Base-by-base conservation (phyloP, 768 basidiomycete species). In the Amanita jacksonii region DNA sequence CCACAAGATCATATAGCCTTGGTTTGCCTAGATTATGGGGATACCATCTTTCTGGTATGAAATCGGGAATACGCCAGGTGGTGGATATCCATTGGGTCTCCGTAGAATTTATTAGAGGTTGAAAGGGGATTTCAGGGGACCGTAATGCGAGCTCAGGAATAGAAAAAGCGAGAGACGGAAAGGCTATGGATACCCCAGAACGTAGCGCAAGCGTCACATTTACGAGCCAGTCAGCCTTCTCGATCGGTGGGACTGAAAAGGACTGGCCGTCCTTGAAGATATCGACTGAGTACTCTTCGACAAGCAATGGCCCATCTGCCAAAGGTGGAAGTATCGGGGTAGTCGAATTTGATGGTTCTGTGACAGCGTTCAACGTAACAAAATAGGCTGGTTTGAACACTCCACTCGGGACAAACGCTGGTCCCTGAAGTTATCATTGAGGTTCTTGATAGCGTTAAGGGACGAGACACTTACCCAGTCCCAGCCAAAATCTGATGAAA, bases 401-500 rank as follows among this genome's bases (percentile, higher is more conserved):
- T 1, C 76, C 76, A 36, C 63, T 64, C 0, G 77, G 76, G 1
- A 76, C 66, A 49, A 77, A 78, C 0, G 74, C 77, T 30, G 74
- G 76, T 13, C 70, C 74, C 75, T 75, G 33, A n/a, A 16, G 22
- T 4, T 19, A 24, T 31, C 36, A n/a, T 30, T 20, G 35, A 41
- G 5, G 31, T 35, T 25, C 16, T 8, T 40, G 10, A 16, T 20
- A 18, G 22, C 39, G 3, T 8, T 9, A 28, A 28, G 12, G 27
- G 16, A 24, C 31, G 7, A 18, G 19, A 16, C 3, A 44, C 56
- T 19, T 46, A 76, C 72, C 76, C 74, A 78, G 56, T 79, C 76
- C 75, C 76, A 79, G 1, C 77, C 76, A 48, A 76, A 79, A 52
- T 79, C 76, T 3, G 67, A 69, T 24, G 68, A 61, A 2, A 66